phyloP scores from a whole-genome alignment of 768 basidiomycete genomes.

The Coprinopsis cinerea region DNA sequence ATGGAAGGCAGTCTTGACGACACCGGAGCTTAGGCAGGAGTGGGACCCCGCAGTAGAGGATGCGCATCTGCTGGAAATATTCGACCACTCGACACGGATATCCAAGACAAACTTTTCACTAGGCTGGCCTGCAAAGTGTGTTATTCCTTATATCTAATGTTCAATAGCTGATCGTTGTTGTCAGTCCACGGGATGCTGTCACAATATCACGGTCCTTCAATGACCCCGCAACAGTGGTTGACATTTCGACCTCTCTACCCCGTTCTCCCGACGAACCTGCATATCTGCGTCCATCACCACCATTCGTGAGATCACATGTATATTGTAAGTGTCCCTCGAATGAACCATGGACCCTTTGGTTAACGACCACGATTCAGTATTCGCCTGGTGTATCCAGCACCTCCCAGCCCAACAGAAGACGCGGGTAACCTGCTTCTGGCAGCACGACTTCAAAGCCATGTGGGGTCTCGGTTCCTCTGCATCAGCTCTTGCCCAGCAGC shows the following conservation, averaged over 20 bases:
- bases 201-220: conserved; percentile 85
- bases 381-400: conserved; percentile 92
- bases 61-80: conserved; percentile 75
- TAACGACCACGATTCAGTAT: conserved; percentile 40
- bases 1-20: conserved; percentile 76
- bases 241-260: conserved; percentile 91
- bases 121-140: conserved; percentile 96
- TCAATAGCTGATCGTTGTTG: conserved; percentile 10
- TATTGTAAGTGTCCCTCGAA: conserved; percentile 36
- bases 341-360: conserved; percentile 9
- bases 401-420: conserved; percentile 37
- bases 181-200: conserved; percentile 87
- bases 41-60: conserved; percentile 95
- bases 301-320: conserved; percentile 86
- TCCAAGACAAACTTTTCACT: conserved; percentile 86
- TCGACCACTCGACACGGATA: conserved; percentile 82
- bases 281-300: conserved; percentile 87
- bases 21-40: conserved; percentile 82
- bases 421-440: conserved; percentile 90
- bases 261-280: conserved; percentile 86
- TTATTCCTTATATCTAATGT: conserved; percentile 13
- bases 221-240: conserved; percentile 77
- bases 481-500: conserved; percentile 61
- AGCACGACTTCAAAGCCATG: conserved; percentile 83
- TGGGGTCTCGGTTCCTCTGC: conserved; percentile 74